Evolutionary conservation across 2,329 filamentous ascomycete species (phyloP).

Genomic region (Colletotrichum orchidophilum): DNA sequence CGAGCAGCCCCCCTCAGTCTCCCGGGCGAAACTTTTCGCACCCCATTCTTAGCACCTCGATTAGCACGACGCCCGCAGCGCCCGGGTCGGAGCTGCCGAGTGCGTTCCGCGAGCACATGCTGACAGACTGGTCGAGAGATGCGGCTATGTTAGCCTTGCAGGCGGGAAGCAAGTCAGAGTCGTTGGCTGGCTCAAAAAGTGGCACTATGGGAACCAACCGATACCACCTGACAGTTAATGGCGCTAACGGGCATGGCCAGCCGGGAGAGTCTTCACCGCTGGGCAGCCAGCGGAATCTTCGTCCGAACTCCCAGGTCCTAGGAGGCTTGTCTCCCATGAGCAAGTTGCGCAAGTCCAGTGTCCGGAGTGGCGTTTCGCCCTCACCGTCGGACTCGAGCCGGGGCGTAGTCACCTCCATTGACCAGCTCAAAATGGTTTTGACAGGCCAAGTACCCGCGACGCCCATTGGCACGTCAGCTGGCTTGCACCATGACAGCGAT

Average conservation of each 20-base stretch:
- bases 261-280: slow-evolving; percentile 58
- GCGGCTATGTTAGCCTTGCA: slow-evolving; percentile 74
- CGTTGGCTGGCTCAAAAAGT: slow-evolving; percentile 78
- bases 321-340: slow-evolving; percentile 45
- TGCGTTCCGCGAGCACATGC: slow-evolving; percentile 77
- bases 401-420: slow-evolving; percentile 66
- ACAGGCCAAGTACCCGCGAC: slow-evolving; percentile 58
- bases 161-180: slow-evolving; percentile 75
- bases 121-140: slow-evolving; percentile 83
- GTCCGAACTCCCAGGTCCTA: slow-evolving; percentile 53
- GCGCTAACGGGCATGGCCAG: slow-evolving; percentile 48
- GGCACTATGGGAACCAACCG: slow-evolving; percentile 65
- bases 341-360: slow-evolving; percentile 63
- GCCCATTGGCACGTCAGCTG: slow-evolving; percentile 49
- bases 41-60: slow-evolving; percentile 65
- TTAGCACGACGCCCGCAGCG: slow-evolving; percentile 50
- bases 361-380: slow-evolving; percentile 61
- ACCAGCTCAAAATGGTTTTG: slow-evolving; percentile 71
- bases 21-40: slow-evolving; percentile 72
- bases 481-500: slow-evolving; percentile 61
- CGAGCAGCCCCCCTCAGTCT: slow-evolving; percentile 75
- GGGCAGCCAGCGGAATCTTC: slow-evolving; percentile 60
- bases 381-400: slow-evolving; percentile 53
- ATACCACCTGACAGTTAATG: slow-evolving; percentile 68
- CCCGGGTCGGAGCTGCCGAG: slow-evolving; percentile 68